Evolutionary conservation across 371 early-diverging fungal genomes (phyloP), one percentile per base, ranked within the genome.

Genomic region (Mortierella sp.): DNA sequence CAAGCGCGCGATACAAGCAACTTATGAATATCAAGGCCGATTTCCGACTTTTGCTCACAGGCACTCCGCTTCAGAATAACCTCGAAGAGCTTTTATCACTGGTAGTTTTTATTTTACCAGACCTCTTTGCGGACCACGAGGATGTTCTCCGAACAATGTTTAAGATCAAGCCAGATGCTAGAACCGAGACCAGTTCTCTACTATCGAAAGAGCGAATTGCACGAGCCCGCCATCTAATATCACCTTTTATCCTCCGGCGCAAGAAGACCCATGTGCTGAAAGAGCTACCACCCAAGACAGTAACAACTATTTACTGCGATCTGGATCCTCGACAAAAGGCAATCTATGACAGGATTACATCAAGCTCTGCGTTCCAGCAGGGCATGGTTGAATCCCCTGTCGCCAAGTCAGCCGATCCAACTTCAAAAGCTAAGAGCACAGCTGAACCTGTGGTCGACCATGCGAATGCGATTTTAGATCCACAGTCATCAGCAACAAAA

Each of bases 41-140:
- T 5, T 93, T 93, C 86, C 85, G 94, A 44, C 72, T 95, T 21
- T 75, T 93, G 59, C 72, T 93, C 55, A 94, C 97, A 1, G 94
- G 92, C 79, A 88, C 90, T 16, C 93, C 90, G 0, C 82, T 99
- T 1, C 97, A 99, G 68, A 99, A 99, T 80, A 96, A 95, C 62
- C 84, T 96, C 14, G 90, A 91, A 65, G 92, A 91, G 66, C 82
- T 91, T 11, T 84, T 91, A 56, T 95, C 97, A 5, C 85, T 99
- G 6, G 84, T 99, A 61, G 93, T 94, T 0, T 96, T 99, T 73
- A 93, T 99, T 66, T 86, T 99, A 94, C 99, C 99, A 0, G 84
- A 88, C 18, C 87, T 96, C 44, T 94, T 99, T 76, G 82, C 86
- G 5, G 84, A 86, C 18, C 85, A 86, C 57, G 88, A 89, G 70